Base-by-base conservation (phyloP, 2,329 filamentous ascomycete genomes). In the Pyrenophora seminiperda region DNA sequence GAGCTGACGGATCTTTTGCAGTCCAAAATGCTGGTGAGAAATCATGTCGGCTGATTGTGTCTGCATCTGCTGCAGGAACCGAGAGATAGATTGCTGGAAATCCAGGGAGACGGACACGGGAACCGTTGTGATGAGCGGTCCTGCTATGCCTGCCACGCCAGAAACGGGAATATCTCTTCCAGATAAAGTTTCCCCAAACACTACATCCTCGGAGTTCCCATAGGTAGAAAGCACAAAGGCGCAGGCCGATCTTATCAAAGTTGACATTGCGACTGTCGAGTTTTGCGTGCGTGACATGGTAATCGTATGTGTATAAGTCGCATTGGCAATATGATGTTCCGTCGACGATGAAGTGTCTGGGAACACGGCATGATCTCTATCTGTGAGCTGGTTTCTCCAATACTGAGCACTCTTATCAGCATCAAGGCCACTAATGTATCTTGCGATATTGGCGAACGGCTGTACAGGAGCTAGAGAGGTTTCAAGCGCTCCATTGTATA, bases 1-100 rank as follows among this genome's bases (percentile, higher is more conserved):
- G 13, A 65, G 49, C 36, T 63, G 59, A 13, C 58, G 51, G 22
- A 71, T 69, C 18, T 65, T 60, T 41, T 70, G 67, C 47, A 66
- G 50, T 9, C 68, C 67, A 33, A 62, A 54, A 22, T 71, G 67
- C 48, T 70, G 53, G 49, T 62, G 61, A 4, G 63, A 58, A 7
- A 59, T 58, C 41, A 42, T 46, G 6, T 36, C 7, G 1, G 34
- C 45, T n/a, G 33, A 32, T 33, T 34, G 36, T 41, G 17, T 22
- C 7, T 42, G 29, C 15, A 36, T 19, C 15, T 19, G 6, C 15
- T 36, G 10, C 9, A 36, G 15, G 33, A 36, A 36, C 33, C 11
- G 10, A 5, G 37, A 40, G 37, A 40, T 14, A 5, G 5, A 7
- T 11, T 27, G 22, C 11, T 24, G 4, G 10, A 22, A 19, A n/a